Evolutionary conservation across 768 basidiomycete genomes (phyloP).

Genomic region (Tricholoma bakamatsutake): DNA sequence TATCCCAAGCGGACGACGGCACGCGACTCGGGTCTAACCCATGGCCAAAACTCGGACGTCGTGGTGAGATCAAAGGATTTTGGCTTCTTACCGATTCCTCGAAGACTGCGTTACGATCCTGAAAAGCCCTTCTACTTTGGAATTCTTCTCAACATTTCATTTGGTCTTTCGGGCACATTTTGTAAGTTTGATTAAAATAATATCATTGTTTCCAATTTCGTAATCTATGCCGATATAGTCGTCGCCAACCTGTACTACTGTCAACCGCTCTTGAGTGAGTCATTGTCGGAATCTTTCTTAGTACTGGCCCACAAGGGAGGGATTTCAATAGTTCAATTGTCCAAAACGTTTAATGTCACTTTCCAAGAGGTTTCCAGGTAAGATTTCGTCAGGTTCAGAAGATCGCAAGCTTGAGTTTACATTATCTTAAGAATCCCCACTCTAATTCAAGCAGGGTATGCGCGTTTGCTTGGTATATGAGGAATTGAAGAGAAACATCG

Average conservation of each 20-base stretch:
- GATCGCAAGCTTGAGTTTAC: no score
- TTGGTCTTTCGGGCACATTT: constrained; percentile 58
- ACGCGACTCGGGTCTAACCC: no score
- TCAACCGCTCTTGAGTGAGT: constrained; percentile 71
- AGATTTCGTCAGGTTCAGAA: no score
- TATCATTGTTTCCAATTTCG: no score
- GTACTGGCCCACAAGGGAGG: no score
- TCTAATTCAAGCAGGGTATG: constrained; percentile 67
- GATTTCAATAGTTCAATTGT: no score
- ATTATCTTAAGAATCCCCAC: constrained; percentile 48
- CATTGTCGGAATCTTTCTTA: constrained; percentile 27
- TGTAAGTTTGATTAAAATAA: constrained; percentile 21
- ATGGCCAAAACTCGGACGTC: no score
- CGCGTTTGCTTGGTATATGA: no score
- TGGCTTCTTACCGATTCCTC: constrained; percentile 58
- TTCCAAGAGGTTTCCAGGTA: no score
- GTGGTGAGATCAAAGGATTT: constrained; percentile 51
- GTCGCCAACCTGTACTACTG: constrained; percentile 82
- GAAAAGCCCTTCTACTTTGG: constrained; percentile 47
- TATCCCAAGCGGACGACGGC: no score
- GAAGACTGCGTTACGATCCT: constrained; percentile 43
- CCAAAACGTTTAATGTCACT: no score
- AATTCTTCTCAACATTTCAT: constrained; percentile 43
- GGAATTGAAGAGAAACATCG: constrained; percentile 11
- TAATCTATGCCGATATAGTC: constrained; percentile 23